Percentiles rank a stretch among this genome's conserved stretches.
Conservation (phyloP, 225 moss, liverwort and hornwort species). For the Thuidium tamariscinum region DNA sequence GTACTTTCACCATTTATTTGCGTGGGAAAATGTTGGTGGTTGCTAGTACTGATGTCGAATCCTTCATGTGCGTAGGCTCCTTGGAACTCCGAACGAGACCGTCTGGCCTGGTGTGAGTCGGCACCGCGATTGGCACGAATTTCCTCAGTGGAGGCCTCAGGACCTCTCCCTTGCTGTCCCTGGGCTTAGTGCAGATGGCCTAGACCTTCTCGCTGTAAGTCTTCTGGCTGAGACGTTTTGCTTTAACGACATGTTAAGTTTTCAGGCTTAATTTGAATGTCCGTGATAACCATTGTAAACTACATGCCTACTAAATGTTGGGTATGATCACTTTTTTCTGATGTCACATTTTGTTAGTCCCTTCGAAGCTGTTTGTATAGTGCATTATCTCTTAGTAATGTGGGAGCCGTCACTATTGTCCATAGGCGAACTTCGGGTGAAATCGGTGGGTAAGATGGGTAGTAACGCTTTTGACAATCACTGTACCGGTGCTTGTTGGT, state of each 20-base stretch:
- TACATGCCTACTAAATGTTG: no score
- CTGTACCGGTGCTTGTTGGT: no score
- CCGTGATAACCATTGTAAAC: no score
- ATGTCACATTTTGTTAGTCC: no score
- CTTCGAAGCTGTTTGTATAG: not conserved
- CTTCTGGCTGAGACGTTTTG: not conserved
- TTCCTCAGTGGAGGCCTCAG: conserved; percentile 54
- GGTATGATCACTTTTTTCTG: no score
- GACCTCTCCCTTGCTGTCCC: conserved; percentile 37
- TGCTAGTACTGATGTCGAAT: not conserved
- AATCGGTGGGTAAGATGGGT: no score
- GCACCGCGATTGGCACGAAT: conserved; percentile 62
- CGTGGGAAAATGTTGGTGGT: not conserved
- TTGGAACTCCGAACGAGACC: conserved; percentile 47
- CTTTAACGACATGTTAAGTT: not conserved
- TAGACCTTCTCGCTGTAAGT: conserved; percentile 50
- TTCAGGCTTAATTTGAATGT: no score
- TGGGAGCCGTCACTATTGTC: not conserved
- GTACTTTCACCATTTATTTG: no score
- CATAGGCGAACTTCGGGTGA: fast-evolving
- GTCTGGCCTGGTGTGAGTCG: conserved; percentile 53
- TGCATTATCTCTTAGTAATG: not conserved
- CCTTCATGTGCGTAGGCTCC: not conserved
- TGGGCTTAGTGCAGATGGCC: conserved; percentile 18
- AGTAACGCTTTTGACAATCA: not conserved